Conservation (phyloP, 176 grass and related monocot genomes). For the Carex kokanica region DNA sequence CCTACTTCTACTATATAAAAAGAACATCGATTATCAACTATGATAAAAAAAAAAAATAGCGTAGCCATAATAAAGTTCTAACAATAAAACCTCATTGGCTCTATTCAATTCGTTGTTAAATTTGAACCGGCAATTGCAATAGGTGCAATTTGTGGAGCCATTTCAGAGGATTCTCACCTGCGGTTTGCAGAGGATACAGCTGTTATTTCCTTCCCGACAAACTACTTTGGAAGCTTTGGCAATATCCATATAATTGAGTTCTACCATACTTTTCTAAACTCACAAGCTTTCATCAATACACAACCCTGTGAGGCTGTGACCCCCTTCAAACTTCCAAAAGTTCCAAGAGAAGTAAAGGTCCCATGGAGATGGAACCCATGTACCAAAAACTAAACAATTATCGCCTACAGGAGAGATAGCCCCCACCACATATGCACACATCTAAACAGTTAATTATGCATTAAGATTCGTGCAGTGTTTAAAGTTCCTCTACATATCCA, state of each 20-base stretch:
- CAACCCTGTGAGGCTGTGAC: too few species aligned
- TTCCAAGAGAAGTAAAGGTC: conserved; percentile 26
- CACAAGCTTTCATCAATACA: conserved; percentile 26
- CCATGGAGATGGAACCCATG: not conserved
- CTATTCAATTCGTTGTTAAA: not conserved
- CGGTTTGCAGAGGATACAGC: conserved; percentile 18
- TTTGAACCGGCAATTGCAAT: not conserved
- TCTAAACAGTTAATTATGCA: too few species aligned
- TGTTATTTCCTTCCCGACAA: conserved; percentile 38
- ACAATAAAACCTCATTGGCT: too few species aligned
- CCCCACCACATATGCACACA: not conserved
- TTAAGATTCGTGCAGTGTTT: too few species aligned
- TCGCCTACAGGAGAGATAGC: not conserved
- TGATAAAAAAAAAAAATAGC: too few species aligned
- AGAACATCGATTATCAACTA: too few species aligned
- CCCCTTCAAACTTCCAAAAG: conserved; percentile 35
- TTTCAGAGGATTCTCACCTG: not conserved
- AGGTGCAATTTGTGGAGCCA: not conserved
- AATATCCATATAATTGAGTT: conserved; percentile 31
- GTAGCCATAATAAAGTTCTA: too few species aligned
- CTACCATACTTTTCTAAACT: conserved; percentile 29
- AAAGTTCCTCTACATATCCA: too few species aligned
- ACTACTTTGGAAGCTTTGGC: conserved; percentile 31
- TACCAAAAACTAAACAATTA: conserved; percentile 22
- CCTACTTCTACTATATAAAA: too few species aligned